These are phyloP conservation scores for Blastobotrys attinorum DNA, from an alignment of 805 yeast species.

Conservation along the genomic window DNA sequence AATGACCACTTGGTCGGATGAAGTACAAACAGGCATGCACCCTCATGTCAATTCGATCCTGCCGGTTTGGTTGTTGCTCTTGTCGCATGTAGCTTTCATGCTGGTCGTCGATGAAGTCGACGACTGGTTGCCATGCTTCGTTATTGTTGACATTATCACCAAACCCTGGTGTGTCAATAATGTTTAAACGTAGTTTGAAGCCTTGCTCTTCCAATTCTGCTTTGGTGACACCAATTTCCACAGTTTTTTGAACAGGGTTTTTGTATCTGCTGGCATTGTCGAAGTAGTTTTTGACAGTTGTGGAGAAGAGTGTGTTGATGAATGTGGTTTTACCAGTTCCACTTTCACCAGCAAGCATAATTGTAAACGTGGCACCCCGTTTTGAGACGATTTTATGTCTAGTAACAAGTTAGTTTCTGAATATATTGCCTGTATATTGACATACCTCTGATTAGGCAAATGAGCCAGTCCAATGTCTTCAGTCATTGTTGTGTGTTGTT, in stretches of 20 bases:
- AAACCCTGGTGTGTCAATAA: slow-evolving; percentile 72
- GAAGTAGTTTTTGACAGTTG: slow-evolving; percentile 35
- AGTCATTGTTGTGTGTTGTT: slow-evolving; percentile 1
- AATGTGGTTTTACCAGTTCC: slow-evolving; percentile 76
- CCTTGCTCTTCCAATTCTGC: slow-evolving; percentile 53
- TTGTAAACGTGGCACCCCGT: slow-evolving; percentile 63
- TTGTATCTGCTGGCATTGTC: slow-evolving; percentile 34
- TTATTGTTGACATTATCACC: slow-evolving; percentile 62
- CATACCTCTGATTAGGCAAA: slow-evolving; percentile 28
- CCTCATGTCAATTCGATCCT: slow-evolving; percentile 48
- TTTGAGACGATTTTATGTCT: slow-evolving; percentile 33
- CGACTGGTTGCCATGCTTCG: slow-evolving; percentile 59
- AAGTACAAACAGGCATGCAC: slow-evolving; percentile 85
- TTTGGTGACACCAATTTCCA: slow-evolving; percentile 33
- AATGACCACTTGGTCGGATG: slow-evolving; percentile 58
- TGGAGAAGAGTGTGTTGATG: slow-evolving; percentile 68
- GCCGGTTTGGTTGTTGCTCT: slow-evolving; percentile 65
- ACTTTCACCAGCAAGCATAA: slow-evolving; percentile 80
- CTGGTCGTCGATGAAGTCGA: slow-evolving; percentile 73
- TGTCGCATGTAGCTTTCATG: slow-evolving; percentile 61
- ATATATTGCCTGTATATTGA: no score
- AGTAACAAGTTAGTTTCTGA: background rate
- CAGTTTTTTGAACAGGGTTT: slow-evolving; percentile 33
- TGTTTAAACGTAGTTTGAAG: slow-evolving; percentile 50
- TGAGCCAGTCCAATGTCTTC: slow-evolving; percentile 24